Conservation (phyloP, 257 asterid genomes). For the Scutellaria galericulata region DNA sequence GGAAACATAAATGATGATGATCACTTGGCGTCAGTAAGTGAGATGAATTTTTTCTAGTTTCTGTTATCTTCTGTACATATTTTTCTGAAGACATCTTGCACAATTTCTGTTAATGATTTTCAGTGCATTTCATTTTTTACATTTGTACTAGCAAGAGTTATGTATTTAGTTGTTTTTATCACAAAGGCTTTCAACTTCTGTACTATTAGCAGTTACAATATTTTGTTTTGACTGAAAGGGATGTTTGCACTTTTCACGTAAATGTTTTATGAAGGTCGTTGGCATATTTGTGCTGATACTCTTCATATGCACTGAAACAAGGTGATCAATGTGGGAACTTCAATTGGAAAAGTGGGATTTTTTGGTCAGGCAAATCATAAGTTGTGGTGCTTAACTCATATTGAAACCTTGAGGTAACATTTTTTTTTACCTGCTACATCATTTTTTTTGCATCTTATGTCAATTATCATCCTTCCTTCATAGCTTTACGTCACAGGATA, state of each 20-base stretch:
- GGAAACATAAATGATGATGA: conserved; percentile 93
- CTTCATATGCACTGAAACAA: conserved; percentile 28
- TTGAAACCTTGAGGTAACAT: conserved; percentile 81
- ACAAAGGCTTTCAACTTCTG: neutral
- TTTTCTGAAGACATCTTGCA: conserved; percentile 15
- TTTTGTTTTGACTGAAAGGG: conserved; percentile 18
- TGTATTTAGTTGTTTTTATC: conserved; percentile 5
- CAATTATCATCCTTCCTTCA: conserved; percentile 10
- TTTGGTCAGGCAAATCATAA: conserved; percentile 64
- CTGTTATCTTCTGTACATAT: conserved; percentile 6
- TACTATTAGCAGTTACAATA: neutral
- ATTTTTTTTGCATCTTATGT: neutral
- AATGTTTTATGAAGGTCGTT: conserved; percentile 8
- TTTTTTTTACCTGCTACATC: neutral
- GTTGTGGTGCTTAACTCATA: conserved; percentile 91
- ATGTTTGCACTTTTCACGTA: neutral
- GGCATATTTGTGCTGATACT: conserved; percentile 15
- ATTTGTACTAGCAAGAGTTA: neutral
- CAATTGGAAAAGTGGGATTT: conserved; percentile 89
- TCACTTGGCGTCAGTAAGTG: conserved; percentile 78
- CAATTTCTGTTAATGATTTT: neutral
- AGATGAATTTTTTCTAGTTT: conserved; percentile 5
- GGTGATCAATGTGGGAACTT: conserved; percentile 93
- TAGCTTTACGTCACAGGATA: neutral
- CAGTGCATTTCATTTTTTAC: neutral